These are phyloP conservation scores for Orychophragmus violaceus DNA, from an alignment of 345 rosid genomes.

Conservation along the genomic window DNA sequence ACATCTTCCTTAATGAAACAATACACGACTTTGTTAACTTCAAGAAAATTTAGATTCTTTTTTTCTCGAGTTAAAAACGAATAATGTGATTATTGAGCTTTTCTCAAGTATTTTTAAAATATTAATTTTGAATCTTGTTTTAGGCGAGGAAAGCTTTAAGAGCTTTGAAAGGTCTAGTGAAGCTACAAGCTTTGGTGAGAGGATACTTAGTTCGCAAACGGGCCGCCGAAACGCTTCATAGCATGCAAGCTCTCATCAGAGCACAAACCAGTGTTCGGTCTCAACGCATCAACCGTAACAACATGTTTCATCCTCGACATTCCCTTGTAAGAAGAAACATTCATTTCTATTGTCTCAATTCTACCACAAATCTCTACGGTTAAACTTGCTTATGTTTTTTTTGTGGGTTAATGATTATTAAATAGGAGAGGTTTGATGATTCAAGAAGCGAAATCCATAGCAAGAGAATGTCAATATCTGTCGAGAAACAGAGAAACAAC, in stretches of 20 bases:
- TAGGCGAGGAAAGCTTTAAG: conserved; percentile 73
- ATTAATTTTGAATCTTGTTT: background rate
- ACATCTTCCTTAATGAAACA: conserved; percentile 29
- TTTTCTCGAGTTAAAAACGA: background rate
- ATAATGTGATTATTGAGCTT: background rate
- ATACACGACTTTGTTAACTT: conserved; percentile 11
- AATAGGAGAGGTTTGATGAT: conserved; percentile 65
- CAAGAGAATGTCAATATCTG: conserved; percentile 59
- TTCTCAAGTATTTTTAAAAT: background rate
- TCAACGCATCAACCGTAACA: conserved; percentile 37
- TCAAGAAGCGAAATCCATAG: conserved; percentile 70
- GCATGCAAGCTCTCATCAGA: conserved; percentile 78
- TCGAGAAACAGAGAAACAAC: conserved; percentile 37
- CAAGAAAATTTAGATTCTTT: conserved; percentile 3
- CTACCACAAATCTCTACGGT: background rate
- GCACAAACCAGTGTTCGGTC: conserved; percentile 65
- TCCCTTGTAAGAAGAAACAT: conserved; percentile 37
- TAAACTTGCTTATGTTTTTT: background rate
- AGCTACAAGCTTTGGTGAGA: conserved; percentile 68
- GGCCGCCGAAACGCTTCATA: conserved; percentile 56
- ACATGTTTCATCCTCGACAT: conserved; percentile 44
- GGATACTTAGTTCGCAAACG: conserved; percentile 76
- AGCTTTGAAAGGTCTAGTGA: conserved; percentile 71
- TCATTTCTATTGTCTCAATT: background rate
- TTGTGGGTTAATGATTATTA: background rate